Base-by-base conservation (phyloP, 108 stramenopile genomes). In the Epithemia pelagica region DNA sequence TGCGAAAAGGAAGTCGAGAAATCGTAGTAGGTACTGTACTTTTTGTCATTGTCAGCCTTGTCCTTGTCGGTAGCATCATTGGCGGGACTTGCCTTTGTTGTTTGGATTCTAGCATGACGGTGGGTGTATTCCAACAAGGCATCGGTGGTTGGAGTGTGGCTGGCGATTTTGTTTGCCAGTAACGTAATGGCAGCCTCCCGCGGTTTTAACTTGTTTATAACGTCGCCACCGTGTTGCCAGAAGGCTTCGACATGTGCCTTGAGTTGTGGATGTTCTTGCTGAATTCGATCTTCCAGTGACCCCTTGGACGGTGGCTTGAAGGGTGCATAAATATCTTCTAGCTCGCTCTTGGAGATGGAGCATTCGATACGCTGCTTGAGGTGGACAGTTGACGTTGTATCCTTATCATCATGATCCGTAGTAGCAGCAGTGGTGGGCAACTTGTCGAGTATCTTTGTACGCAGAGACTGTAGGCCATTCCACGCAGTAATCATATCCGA, bases 281-380 rank as follows among this genome's bases (percentile, higher is more conserved):
- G 52, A 59, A 86, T 80, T 24, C 82, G 77, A 61, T 86, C 79
- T 29, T 70, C 60, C 22, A 86, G 66, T 21, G 76, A 75, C 26
- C 85, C 85, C 55, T 82, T 82, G 22, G 71, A 30, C 1, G 82
- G 82, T 52, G 85, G 85, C 61, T 82, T 82, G 67, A 71, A 84
- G 15, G 83, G 83, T 53, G 80, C 69, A 58, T 86, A 86, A 23
- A 77, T 66, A 70, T 82, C 85, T 30, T 82, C 81, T 56, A 86
- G 60, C 53, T 86, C 82, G 0, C 75, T 54, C 59, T 81, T 82
- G 66, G 69, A 71, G 19, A 71, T 81, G 30, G 68, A 66, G 26
- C 78, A 79, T 61, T 82, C 58, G 0, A 78, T 71, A 8, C 64
- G 69, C 21, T 62, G 20, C 33, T 54, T 56, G 10, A 65, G 15